These are phyloP conservation scores for Leccinellum albellum DNA, from an alignment of 768 basidiomycete genomes.

Conservation along the genomic window DNA sequence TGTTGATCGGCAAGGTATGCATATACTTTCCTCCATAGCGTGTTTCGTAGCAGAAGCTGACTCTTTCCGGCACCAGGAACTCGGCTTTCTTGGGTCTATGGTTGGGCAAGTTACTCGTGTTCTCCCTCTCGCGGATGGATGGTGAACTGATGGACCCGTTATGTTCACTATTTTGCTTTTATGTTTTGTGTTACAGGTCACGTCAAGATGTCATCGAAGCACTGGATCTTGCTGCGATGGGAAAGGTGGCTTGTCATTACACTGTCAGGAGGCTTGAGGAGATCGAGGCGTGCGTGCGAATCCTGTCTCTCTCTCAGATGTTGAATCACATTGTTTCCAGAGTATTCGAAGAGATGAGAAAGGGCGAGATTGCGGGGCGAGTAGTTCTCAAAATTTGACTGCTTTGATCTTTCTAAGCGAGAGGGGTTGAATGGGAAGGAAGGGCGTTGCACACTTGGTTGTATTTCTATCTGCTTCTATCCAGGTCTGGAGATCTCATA, in stretches of 20 bases:
- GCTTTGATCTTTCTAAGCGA: background rate
- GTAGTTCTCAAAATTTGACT: constrained; percentile 21
- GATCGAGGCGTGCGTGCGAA: constrained; percentile 21
- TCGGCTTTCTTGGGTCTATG: constrained; percentile 20
- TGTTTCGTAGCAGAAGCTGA: background rate
- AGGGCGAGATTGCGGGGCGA: constrained; percentile 16
- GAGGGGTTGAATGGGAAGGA: background rate
- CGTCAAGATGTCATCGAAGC: constrained; percentile 48
- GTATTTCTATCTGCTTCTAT: background rate
- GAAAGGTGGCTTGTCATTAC: constrained; percentile 37
- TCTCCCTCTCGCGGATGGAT: background rate
- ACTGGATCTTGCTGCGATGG: constrained; percentile 39
- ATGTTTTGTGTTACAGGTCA: constrained; percentile 19
- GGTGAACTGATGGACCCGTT: background rate
- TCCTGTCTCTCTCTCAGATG: background rate
- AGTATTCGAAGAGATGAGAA: constrained; percentile 19
- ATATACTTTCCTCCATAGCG: background rate
- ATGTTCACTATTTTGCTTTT: background rate
- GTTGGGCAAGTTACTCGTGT: constrained; percentile 13
- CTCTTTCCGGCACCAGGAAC: constrained; percentile 10
- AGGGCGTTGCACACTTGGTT: background rate
- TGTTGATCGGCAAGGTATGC: constrained; percentile 28
- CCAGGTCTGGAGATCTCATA: background rate
- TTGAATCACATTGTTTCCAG: constrained; percentile 1
- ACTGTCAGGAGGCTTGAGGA: constrained; percentile 25